Base-by-base conservation (phyloP, 2,329 filamentous ascomycete species). In the Ophiosphaerella narmari region DNA sequence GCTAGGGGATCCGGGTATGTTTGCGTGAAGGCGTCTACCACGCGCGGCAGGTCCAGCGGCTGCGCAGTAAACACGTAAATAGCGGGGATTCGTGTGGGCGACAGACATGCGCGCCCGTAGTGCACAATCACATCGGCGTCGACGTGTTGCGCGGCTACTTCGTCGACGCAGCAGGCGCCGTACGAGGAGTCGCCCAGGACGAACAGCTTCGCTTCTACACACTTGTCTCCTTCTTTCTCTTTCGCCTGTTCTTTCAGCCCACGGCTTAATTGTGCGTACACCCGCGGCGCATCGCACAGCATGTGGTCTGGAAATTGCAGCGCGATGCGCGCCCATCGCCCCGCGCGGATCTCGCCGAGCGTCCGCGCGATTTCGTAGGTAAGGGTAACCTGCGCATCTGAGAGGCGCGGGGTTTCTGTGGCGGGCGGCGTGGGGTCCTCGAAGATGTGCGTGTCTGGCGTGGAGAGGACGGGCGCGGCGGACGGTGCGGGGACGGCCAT, bases 291-390 rank as follows among this genome's bases (percentile, higher is more conserved):
- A 79, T 99, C 91, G 1, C 84, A 80, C 1, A 99, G 82, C 90
- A 97, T 96, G 24, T 87, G 82, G 75, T 99, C 94, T 0, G 94
- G 93, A 62, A 99, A 97, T 70, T 99, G 94, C n/a, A 99, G 77
- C 1, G 91, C 94, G 29, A 99, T 83, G 43, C 88, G 83, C 55
- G 77, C 82, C 83, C 90, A 96, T 71, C 80, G 80, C 37, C 85
- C 88, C 5, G 79, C 74, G n/a, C 80, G 79, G 39, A 99, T 88
- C 72, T 96, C 90, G 32, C 77, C 73, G 41, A 91, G 82, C 0
- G 94, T 97, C 48, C 90, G 83, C 51, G 83, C 80, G 59, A 97
- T 87, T 74, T 99, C 94, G 77, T 97, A 99, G 41, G 89, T 87
- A 35, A 86, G 76, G 47, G 78, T 77, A 26, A 97, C 78, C 66